Percentiles rank a stretch among this genome's conserved stretches.
Conservation (phyloP, 2,329 filamentous ascomycete genomes). For the Apiospora sp. region DNA sequence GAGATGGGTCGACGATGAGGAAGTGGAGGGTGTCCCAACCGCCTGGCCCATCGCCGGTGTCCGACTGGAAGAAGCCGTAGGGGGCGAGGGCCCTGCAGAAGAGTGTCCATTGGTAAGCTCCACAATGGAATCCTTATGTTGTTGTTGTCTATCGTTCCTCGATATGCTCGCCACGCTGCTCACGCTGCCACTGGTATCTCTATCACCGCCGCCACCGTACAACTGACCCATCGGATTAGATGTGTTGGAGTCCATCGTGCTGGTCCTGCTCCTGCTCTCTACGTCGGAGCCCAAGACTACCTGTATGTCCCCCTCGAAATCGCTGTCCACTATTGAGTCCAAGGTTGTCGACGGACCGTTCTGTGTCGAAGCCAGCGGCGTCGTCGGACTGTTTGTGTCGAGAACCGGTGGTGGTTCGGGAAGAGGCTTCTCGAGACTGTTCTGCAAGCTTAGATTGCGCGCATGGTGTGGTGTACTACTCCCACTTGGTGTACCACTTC, state of each 20-base stretch:
- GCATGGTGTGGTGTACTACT: conserved; percentile 53
- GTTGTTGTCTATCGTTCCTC: conserved; percentile 52
- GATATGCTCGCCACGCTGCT: conserved; percentile 51
- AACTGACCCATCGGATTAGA: conserved; percentile 43
- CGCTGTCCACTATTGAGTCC: conserved; percentile 45
- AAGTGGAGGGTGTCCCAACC: conserved; percentile 53
- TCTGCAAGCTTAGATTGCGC: conserved; percentile 61
- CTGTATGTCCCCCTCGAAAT: conserved; percentile 35
- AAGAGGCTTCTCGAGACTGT: conserved; percentile 65
- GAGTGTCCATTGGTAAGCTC: conserved; percentile 61
- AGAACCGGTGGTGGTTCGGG: conserved; percentile 55
- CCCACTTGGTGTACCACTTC: conserved; percentile 24
- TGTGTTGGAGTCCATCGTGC: conserved; percentile 57
- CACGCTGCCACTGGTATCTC: conserved; percentile 52
- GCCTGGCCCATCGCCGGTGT: conserved; percentile 46
- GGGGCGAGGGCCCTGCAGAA: conserved; percentile 66
- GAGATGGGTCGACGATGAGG: conserved; percentile 63
- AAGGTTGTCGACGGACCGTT: conserved; percentile 30
- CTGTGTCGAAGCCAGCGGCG: conserved; percentile 34
- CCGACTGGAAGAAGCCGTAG: conserved; percentile 50
- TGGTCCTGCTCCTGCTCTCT: conserved; percentile 37
- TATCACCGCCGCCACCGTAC: conserved; percentile 47
- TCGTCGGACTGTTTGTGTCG: conserved; percentile 45
- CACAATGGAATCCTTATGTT: conserved; percentile 55
- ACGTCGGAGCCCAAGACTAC: conserved; percentile 33